Evolutionary conservation across 495 filamentous ascomycete genomes (phyloP), one percentile per base, ranked within the genome.

Genomic region (Sordaria brevicollis): DNA sequence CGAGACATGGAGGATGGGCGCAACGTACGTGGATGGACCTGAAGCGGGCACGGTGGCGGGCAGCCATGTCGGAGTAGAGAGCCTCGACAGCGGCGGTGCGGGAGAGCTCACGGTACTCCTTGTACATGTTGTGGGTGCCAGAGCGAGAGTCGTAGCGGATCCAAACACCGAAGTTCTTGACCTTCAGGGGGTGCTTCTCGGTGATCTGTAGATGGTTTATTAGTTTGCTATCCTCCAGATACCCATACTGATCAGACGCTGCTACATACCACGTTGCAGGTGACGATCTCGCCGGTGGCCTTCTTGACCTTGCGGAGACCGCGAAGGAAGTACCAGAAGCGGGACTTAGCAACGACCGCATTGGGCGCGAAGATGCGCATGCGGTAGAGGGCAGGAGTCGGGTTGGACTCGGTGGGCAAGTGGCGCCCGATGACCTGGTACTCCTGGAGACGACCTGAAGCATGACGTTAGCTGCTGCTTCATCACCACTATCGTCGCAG

Each of bases 161-260:
- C 95, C 95, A 99, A 89, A 99, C 92, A 83, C 95, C 95, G 85
- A 98, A 98, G 91, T 96, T 98, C 93, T 99, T 99, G 88, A 99
- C 93, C 86, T 96, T 96, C 78, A 92, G 87, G 74, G 95, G 96
- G 82, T 92, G 92, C 90, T 97, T 98, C 92, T 99, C 95, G 83
- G 87, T 84, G 85, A 99, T 97, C 95, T 99, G 79, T 17, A 43
- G 35, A 5, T 9, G 39, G 21, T 15, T 34, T 49, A 69, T 62
- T 65, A 49, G 65, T 34, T 71, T 33, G 66, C 39, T 54, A 34
- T 69, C 34, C 54, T 41, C 8, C 17, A 70, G 66, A 65, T 71
- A 33, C 35, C 70, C 37, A 68, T 34, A 71, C 33, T 65, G 49
- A 65, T 41, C 33, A 15, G 69, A 21, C 67, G 70, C 68, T 62